These are phyloP conservation scores for Fomitopsis pinicola DNA, from an alignment of 1,284 basidiomycete genomes.

Conservation along the genomic window DNA sequence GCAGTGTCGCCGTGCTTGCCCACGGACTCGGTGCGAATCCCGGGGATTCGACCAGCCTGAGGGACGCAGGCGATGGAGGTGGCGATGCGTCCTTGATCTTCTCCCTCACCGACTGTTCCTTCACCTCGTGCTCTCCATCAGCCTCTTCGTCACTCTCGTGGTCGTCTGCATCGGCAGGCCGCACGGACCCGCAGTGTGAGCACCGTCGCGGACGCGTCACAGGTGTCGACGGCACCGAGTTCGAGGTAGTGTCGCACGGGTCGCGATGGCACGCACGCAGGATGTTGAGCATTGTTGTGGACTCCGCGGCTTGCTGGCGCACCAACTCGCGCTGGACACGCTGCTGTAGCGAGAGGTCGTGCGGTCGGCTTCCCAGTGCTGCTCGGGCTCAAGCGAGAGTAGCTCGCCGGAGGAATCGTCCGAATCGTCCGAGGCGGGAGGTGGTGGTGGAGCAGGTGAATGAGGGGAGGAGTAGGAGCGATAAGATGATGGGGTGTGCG, in stretches of 20 bases:
- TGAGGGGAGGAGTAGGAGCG: slow-evolving; percentile 5
- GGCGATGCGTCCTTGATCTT: slow-evolving; percentile 7
- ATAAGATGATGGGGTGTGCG: not conserved
- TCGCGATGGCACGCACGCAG: slow-evolving; percentile 2
- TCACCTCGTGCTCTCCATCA: not conserved
- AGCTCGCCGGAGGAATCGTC: slow-evolving; percentile 22
- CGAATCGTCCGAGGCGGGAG: slow-evolving; percentile 14
- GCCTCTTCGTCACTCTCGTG: slow-evolving; percentile 17
- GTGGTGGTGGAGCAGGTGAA: not conserved
- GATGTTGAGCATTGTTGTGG: slow-evolving; percentile 9
- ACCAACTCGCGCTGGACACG: slow-evolving; percentile 25
- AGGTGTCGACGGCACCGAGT: slow-evolving; percentile 3
- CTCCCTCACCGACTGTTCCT: not conserved
- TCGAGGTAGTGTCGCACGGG: slow-evolving; percentile 8
- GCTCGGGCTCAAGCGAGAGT: slow-evolving; percentile 18
- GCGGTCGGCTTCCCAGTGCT: slow-evolving; percentile 29
- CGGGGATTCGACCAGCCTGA: slow-evolving; percentile 17
- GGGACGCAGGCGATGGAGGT: slow-evolving; percentile 14
- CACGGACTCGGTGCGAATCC: slow-evolving; percentile 21
- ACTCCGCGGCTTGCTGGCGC: slow-evolving; percentile 18
- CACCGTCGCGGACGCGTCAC: slow-evolving; percentile 18
- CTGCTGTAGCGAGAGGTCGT: slow-evolving; percentile 24
- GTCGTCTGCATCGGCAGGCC: slow-evolving; percentile 12
- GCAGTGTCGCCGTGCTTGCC: slow-evolving; percentile 25
- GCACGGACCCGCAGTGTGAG: slow-evolving; percentile 21